These are phyloP conservation scores for Cyclotella cryptica DNA, from an alignment of 108 stramenopile species.

Conservation along the genomic window DNA sequence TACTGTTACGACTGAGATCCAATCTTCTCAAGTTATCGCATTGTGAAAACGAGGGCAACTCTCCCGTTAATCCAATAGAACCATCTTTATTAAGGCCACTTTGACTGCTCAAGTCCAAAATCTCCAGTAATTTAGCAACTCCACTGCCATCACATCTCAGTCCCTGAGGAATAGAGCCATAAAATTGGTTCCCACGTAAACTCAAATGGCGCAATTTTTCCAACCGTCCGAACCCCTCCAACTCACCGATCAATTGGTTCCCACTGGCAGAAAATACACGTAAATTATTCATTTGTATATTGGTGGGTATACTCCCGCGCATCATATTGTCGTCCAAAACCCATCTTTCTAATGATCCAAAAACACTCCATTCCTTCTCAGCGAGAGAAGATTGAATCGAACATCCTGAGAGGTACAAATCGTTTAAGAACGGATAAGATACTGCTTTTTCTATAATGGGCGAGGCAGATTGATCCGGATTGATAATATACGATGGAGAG, in stretches of 20 bases:
- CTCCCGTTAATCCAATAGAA: slow-evolving; percentile 27
- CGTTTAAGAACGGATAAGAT: slow-evolving; percentile 21
- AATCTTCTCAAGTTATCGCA: slow-evolving; percentile 34
- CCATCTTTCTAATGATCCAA: slow-evolving; percentile 25
- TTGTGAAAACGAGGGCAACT: slow-evolving; percentile 36
- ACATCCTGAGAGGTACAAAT: slow-evolving; percentile 25
- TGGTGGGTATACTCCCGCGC: slow-evolving; percentile 2
- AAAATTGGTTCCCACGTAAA: slow-evolving; percentile 23
- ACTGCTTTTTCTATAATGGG: background rate
- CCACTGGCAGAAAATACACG: slow-evolving; percentile 16
- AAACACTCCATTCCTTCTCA: background rate
- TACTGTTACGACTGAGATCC: slow-evolving; percentile 25
- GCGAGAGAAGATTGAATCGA: background rate
- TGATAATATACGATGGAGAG: background rate
- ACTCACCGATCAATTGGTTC: slow-evolving; percentile 13
- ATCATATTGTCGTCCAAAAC: slow-evolving; percentile 20
- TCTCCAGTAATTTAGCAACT: slow-evolving; percentile 20
- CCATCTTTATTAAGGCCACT: background rate
- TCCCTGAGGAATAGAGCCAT: slow-evolving; percentile 18
- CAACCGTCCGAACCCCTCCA: slow-evolving; percentile 6
- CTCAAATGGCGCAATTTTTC: slow-evolving; percentile 21
- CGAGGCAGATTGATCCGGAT: slow-evolving; percentile 13
- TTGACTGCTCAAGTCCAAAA: slow-evolving; percentile 20
- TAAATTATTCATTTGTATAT: slow-evolving; percentile 18
- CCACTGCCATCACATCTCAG: slow-evolving; percentile 14